These are phyloP conservation scores for Talaromyces sp. DNA, from an alignment of 2,329 filamentous ascomycete species.

Conservation along the genomic window DNA sequence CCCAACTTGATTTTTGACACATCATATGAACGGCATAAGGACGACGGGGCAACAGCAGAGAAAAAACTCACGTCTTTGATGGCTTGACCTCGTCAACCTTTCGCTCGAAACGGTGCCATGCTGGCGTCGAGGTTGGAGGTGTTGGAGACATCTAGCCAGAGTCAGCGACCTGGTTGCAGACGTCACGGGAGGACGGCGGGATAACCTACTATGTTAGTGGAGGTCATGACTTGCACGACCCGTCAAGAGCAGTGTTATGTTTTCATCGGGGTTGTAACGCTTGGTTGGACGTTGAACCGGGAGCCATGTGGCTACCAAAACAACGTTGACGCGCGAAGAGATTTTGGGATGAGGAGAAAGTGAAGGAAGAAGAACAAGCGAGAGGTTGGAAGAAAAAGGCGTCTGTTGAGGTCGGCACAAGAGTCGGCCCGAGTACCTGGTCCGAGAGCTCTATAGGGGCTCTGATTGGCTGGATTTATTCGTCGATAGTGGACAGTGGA, in stretches of 20 bases:
- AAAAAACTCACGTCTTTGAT: constrained; percentile 74
- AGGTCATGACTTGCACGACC: constrained; percentile 33
- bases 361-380: constrained; percentile 19
- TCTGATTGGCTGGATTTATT: background rate
- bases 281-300: constrained; percentile 28
- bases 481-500: background rate
- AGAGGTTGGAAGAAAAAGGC: constrained; percentile 17
- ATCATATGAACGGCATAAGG: constrained; percentile 60
- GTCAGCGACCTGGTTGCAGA: constrained; percentile 36
- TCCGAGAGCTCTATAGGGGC: background rate
- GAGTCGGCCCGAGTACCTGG: constrained; percentile 16
- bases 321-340: constrained; percentile 12
- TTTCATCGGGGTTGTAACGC: constrained; percentile 11
- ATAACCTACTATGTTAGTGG: constrained; percentile 42
- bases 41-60: constrained; percentile 9
- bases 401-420: constrained; percentile 9
- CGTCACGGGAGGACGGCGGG: constrained; percentile 21
- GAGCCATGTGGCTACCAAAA: constrained; percentile 29
- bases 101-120: constrained; percentile 71
- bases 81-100: constrained; percentile 81
- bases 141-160: constrained; percentile 62
- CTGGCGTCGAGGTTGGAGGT: constrained; percentile 67
- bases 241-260: background rate
- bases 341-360: constrained; percentile 12
- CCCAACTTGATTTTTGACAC: constrained; percentile 83